Evolutionary conservation across 495 filamentous ascomycete genomes (phyloP).

Genomic region (Aspergillus sparsus): DNA sequence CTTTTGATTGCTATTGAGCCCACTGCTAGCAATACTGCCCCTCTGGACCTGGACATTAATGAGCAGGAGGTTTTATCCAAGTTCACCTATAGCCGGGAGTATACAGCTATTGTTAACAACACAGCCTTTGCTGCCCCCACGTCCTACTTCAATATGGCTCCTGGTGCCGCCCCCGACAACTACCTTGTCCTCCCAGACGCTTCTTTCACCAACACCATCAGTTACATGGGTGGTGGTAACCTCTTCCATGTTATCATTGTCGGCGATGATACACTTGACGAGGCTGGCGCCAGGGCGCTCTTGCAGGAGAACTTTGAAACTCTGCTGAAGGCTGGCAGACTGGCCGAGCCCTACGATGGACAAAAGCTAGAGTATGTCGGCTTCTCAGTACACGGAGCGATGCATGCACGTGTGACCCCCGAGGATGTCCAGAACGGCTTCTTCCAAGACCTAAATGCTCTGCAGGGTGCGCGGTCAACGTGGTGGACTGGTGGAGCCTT

Average conservation of each 20-base stretch:
- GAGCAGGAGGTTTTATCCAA: slow-evolving; percentile 34
- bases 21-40: slow-evolving; percentile 31
- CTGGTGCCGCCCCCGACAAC: slow-evolving; percentile 31
- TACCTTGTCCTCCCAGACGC: slow-evolving; percentile 36
- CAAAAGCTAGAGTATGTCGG: slow-evolving; percentile 34
- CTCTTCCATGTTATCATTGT: slow-evolving; percentile 43
- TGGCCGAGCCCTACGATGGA: slow-evolving; percentile 18
- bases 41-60: slow-evolving; percentile 33
- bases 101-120: slow-evolving; percentile 40
- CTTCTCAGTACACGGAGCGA: slow-evolving; percentile 41
- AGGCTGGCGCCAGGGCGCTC: slow-evolving; percentile 30
- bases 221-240: slow-evolving; percentile 32
- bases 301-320: slow-evolving; percentile 31
- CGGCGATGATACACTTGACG: slow-evolving; percentile 34
- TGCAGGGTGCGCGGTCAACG: slow-evolving; percentile 42
- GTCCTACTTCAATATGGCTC: slow-evolving; percentile 33
- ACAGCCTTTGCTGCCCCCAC: slow-evolving; percentile 21
- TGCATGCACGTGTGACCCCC: slow-evolving; percentile 34
- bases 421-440: slow-evolving; percentile 37
- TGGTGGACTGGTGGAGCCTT: slow-evolving; percentile 47
- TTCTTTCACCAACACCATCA: slow-evolving; percentile 36
- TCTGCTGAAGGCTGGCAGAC: slow-evolving; percentile 31
- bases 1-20: slow-evolving; percentile 43
- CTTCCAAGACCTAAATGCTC: slow-evolving; percentile 36
- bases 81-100: slow-evolving; percentile 37